Conservation (phyloP, 768 basidiomycete species). For the Baorangia bicolor region DNA sequence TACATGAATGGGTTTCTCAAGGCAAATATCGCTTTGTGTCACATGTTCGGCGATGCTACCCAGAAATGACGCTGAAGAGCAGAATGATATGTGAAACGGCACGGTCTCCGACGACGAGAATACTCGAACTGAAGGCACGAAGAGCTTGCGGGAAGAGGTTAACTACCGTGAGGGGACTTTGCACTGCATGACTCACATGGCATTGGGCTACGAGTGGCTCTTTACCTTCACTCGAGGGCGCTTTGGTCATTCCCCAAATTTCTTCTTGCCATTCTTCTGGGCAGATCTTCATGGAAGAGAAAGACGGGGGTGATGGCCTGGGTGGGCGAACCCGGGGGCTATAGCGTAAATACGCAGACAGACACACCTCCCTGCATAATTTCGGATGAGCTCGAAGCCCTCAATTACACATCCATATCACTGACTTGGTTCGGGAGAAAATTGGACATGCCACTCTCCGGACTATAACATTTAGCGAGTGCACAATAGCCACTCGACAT, state of each 20-base stretch:
- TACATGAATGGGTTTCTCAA: constrained; percentile 42
- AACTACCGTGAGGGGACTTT: neutral
- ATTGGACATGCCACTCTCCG: constrained; percentile 16
- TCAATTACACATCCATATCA: neutral
- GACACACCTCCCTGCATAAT: constrained; percentile 18
- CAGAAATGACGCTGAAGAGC: constrained; percentile 43
- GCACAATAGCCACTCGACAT: constrained; percentile 22
- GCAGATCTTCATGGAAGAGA: constrained; percentile 24
- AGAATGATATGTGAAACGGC: constrained; percentile 66
- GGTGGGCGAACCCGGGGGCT: constrained; percentile 34
- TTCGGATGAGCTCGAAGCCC: neutral
- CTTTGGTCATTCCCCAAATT: constrained; percentile 28
- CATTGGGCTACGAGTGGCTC: constrained; percentile 25
- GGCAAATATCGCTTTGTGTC: constrained; percentile 5
- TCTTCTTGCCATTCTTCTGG: constrained; percentile 37
- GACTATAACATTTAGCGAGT: constrained; percentile 28
- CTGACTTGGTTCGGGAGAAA: constrained; percentile 25
- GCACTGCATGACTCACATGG: constrained; percentile 23
- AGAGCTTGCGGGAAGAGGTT: constrained; percentile 42
- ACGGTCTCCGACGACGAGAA: constrained; percentile 57
- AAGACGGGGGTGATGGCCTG: constrained; percentile 25
- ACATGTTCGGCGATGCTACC: constrained; percentile 8
- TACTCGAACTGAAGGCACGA: constrained; percentile 59
- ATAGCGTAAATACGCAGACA: constrained; percentile 28
- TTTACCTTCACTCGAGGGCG: constrained; percentile 1